Evolutionary conservation across 2,329 filamentous ascomycete genomes (phyloP).

Genomic region (Fusarium nematophilum): DNA sequence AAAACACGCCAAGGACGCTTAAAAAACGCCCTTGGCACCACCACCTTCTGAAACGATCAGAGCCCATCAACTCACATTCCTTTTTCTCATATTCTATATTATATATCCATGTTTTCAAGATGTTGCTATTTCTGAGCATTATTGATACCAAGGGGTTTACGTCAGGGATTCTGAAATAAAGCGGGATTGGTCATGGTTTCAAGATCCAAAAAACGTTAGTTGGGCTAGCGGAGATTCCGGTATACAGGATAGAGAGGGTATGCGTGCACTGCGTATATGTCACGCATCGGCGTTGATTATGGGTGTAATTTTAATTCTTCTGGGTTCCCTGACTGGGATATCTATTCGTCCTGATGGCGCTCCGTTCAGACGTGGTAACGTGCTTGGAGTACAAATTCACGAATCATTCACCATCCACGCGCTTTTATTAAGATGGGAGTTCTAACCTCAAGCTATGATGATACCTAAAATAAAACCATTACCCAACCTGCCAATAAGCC

Average conservation of each 20-base stretch:
- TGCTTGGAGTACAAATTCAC: conserved; percentile 8
- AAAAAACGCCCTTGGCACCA: neutral
- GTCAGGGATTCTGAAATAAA: conserved; percentile 22
- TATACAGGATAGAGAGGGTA: conserved; percentile 30
- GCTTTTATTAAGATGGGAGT: neutral
- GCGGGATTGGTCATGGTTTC: conserved; percentile 20
- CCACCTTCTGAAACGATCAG: neutral
- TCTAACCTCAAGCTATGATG: too few relatives aligned
- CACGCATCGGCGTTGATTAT: conserved; percentile 27
- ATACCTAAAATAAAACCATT: too few relatives aligned
- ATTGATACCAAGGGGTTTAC: conserved; percentile 45
- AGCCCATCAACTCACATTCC: conserved; percentile 3
- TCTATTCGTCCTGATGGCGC: neutral
- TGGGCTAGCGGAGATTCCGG: conserved; percentile 12
- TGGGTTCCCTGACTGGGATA: neutral
- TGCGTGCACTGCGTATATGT: conserved; percentile 2
- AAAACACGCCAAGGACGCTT: conserved; percentile 51
- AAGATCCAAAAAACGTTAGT: conserved; percentile 28
- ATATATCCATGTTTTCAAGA: conserved; percentile 27
- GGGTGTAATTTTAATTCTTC: conserved; percentile 20
- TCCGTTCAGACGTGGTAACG: conserved; percentile 10
- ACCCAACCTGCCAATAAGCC: too few relatives aligned
- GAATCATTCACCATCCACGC: conserved; percentile 1
- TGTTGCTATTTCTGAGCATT: conserved; percentile 18
- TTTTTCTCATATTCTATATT: conserved; percentile 25